These are phyloP conservation scores for Pseudomonodictys pantanalensis DNA, from an alignment of 495 filamentous ascomycete species.

Conservation along the genomic window DNA sequence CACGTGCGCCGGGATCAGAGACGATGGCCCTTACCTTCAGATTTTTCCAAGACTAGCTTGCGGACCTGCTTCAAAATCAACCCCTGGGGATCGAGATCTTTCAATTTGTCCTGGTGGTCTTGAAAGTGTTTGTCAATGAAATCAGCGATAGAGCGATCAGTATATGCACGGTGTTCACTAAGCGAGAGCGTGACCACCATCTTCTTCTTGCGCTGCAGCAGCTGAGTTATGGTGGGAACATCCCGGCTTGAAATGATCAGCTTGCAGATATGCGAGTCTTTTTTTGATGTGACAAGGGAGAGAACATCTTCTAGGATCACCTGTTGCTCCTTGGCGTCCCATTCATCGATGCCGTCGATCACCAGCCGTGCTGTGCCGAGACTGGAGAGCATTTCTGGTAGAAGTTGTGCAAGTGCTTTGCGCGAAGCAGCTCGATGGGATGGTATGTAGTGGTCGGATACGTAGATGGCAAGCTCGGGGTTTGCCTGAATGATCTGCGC, in stretches of 20 bases:
- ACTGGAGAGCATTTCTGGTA: not conserved
- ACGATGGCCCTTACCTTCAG: not conserved
- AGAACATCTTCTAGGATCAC: constrained; percentile 2
- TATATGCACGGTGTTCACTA: not conserved
- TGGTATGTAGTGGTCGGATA: not conserved
- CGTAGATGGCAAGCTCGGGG: not conserved
- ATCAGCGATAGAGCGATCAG: not conserved
- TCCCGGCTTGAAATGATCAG: constrained; percentile 4
- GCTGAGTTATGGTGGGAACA: not conserved
- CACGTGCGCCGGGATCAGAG: not conserved
- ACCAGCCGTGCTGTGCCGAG: constrained; percentile 1
- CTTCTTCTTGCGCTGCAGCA: not conserved
- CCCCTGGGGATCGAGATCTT: not conserved
- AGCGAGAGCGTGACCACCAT: not conserved
- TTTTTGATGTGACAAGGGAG: not conserved
- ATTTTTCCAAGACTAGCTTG: not conserved
- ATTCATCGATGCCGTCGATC: constrained; percentile 19
- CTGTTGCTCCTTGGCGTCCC: not conserved
- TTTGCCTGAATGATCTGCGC: constrained; percentile 4
- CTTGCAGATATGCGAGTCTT: not conserved
- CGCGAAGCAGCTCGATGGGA: not conserved
- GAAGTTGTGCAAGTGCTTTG: constrained; percentile 1
- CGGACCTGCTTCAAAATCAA: not conserved
- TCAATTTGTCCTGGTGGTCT: not conserved
- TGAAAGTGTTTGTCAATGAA: not conserved